phyloP scores from a whole-genome alignment of 1,139 yeast genomes.

The Tardiomyces blankii region DNA sequence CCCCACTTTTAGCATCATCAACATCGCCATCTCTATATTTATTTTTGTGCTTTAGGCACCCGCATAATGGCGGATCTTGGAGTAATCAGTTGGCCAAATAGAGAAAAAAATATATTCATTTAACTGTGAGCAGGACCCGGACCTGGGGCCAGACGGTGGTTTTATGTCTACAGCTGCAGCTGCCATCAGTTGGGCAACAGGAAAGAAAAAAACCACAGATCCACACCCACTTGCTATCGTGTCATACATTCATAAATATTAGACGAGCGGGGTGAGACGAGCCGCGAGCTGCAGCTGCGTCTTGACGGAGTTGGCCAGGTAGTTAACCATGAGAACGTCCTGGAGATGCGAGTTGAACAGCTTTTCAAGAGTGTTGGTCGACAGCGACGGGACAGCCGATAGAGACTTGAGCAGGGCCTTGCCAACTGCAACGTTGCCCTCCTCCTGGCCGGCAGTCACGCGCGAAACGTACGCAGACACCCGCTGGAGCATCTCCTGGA shows the following conservation, averaged over 20 bases:
- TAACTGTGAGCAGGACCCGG: no score
- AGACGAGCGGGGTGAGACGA: constrained; percentile 49
- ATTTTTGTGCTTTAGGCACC: background rate
- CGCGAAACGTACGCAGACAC: constrained; percentile 37
- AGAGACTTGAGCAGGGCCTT: constrained; percentile 55
- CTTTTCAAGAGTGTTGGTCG: constrained; percentile 45
- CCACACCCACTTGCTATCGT: no score
- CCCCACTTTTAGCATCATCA: no score
- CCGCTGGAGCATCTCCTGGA: constrained; percentile 46
- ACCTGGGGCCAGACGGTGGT: no score
- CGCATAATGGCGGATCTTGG: no score
- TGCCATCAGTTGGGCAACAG: no score
- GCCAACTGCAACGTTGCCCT: constrained; percentile 41
- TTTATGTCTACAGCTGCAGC: no score
- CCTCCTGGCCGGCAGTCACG: constrained; percentile 31
- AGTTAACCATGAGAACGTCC: constrained; percentile 76
- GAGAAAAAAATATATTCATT: no score
- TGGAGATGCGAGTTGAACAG: constrained; percentile 66
- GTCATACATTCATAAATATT: constrained; percentile 4
- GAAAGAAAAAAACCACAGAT: no score
- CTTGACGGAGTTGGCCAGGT: constrained; percentile 73
- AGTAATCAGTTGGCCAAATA: no score
- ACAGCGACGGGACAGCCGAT: constrained; percentile 50
- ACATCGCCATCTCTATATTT: background rate
- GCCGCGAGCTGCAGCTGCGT: constrained; percentile 78